Base-by-base conservation (phyloP, 2,329 filamentous ascomycete genomes). In the Aspergillus tanneri region DNA sequence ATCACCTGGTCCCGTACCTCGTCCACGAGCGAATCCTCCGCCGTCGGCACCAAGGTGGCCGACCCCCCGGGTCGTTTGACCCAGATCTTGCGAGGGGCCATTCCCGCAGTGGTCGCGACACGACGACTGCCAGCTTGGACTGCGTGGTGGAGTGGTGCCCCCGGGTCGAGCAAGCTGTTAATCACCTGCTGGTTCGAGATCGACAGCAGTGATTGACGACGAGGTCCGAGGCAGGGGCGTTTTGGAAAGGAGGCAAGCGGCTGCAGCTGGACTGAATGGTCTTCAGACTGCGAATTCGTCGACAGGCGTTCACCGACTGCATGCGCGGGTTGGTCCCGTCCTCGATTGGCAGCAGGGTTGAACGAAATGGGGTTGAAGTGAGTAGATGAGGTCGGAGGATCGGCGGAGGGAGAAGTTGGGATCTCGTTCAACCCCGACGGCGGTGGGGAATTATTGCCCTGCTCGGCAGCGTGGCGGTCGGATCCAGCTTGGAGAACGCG, bases 1-100 rank as follows among this genome's bases (percentile, higher is more conserved):
- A 97, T 75, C 48, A 97, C 93, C 77, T 90, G 83, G 59, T 96
- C 93, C 60, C 92, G 87, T 53, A 96, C 86, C 71, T 96, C 92
- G 69, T 99, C 93, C 48, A 97, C 91, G 60, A 97, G 74, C 64
- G 96, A 90, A 61, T 95, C 90, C 62, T 95, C 88, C 59, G 83
- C 80, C 61, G 95, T 87, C 52, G 86, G 84, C 46, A 99, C 86
- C 62, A 93, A 78, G 11, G 93, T 99, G 30, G 92, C 84, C 47
- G 92, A 96, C 50, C 85, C 88, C 56, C 86, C 81, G 16, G 88
- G 87, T 62, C 92, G 82, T 76, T 87, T 93, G 66, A 97, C 92
- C 93, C 93, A 99, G 61, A 97, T 85, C 77, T 95, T 96, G 67
- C 89, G 70, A 43, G 63, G 60, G 48, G 69, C 59, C 69, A 71